phyloP scores from a whole-genome alignment of 2,329 filamentous ascomycete genomes.

The Fusarium fracticaudum region DNA sequence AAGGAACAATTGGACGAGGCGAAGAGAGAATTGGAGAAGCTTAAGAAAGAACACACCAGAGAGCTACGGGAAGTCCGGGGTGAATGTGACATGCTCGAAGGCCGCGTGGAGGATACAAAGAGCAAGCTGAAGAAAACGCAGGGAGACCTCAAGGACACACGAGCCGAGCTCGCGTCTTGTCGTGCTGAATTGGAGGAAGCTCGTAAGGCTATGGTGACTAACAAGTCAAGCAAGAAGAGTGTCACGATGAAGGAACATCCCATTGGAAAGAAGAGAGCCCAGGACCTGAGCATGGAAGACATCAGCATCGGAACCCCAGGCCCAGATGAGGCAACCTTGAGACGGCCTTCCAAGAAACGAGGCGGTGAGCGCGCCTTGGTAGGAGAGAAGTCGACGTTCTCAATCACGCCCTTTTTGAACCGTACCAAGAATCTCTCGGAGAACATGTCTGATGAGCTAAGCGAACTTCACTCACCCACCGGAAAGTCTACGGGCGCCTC shows the following conservation, averaged over 20 bases:
- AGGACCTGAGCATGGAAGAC: slow-evolving; percentile 58
- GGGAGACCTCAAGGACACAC: slow-evolving; percentile 74
- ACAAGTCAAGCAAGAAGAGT: slow-evolving; percentile 38
- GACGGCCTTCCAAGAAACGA: slow-evolving; percentile 64
- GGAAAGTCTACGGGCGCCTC: slow-evolving; percentile 12
- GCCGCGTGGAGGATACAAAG: slow-evolving; percentile 68
- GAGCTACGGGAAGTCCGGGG: slow-evolving; percentile 68
- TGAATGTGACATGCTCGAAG: slow-evolving; percentile 72
- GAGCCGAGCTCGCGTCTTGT: slow-evolving; percentile 51
- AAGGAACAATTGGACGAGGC: slow-evolving; percentile 49
- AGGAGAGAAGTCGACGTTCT: slow-evolving; percentile 91
- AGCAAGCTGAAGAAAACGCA: slow-evolving; percentile 75
- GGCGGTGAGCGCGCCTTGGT: slow-evolving; percentile 62
- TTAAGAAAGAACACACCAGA: slow-evolving; percentile 59
- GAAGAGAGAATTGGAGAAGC: slow-evolving; percentile 58
- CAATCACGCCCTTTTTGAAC: slow-evolving; percentile 93
- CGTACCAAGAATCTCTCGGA: slow-evolving; percentile 66
- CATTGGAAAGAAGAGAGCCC: slow-evolving; percentile 57
- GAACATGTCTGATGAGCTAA: slow-evolving; percentile 47
- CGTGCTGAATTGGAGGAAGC: slow-evolving; percentile 54
- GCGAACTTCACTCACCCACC: slow-evolving; percentile 40
- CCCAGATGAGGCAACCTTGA: slow-evolving; percentile 52
- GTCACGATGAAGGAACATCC: slow-evolving; percentile 43
- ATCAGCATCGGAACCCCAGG: slow-evolving; percentile 59
- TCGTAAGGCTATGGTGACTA: slow-evolving; percentile 24